Conservation (phyloP, 2,329 filamentous ascomycete species). For the Daldinia eschscholtzii region DNA sequence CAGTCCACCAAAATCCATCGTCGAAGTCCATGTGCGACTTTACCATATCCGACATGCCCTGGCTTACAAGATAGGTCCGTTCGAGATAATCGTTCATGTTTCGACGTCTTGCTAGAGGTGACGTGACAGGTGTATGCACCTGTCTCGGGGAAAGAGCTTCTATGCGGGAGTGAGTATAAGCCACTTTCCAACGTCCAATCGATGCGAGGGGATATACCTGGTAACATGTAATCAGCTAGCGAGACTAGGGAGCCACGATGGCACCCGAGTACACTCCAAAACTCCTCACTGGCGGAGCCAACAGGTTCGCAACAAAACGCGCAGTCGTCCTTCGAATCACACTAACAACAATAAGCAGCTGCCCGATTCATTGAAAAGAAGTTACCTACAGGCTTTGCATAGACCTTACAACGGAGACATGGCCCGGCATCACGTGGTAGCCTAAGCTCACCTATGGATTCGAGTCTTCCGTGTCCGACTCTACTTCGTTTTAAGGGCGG, state of each 20-base stretch:
- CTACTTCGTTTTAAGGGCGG: constrained; percentile 68
- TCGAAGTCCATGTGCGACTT: constrained; percentile 64
- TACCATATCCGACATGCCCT: constrained; percentile 58
- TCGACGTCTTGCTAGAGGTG: constrained; percentile 62
- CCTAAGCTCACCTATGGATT: constrained; percentile 69
- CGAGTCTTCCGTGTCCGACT: constrained; percentile 64
- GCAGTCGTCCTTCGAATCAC: constrained; percentile 65
- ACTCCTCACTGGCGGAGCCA: constrained; percentile 56
- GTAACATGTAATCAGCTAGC: constrained; percentile 64
- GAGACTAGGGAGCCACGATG: constrained; percentile 62
- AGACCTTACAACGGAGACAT: constrained; percentile 65
- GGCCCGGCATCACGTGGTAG: constrained; percentile 62
- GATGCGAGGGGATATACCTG: constrained; percentile 56
- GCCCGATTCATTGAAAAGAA: background rate
- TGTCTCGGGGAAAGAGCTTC: constrained; percentile 63
- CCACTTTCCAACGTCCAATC: constrained; percentile 7
- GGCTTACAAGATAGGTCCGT: constrained; percentile 58
- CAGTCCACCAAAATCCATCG: constrained; percentile 70
- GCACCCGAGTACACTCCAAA: constrained; percentile 66
- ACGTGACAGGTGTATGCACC: constrained; percentile 63
- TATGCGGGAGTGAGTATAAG: constrained; percentile 49
- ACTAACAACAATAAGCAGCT: constrained; percentile 56
- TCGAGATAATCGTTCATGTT: constrained; percentile 67
- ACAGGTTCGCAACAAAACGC: constrained; percentile 59
- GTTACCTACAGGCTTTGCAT: constrained; percentile 60